Conservation (phyloP, 805 yeast species). For the Groenewaldozyma salmanticensis region DNA sequence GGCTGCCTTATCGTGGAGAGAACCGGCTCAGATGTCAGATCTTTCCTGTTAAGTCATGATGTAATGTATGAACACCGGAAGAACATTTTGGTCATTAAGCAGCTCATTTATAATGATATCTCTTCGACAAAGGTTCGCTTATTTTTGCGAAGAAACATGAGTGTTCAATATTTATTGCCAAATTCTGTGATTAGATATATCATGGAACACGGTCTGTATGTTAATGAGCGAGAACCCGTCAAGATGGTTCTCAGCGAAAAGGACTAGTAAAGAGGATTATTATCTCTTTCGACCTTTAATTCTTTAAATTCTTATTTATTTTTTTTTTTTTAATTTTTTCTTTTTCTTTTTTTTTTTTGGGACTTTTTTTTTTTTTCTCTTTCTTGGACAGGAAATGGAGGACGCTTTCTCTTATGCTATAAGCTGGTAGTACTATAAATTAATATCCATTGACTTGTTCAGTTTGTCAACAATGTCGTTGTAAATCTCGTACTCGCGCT, state of each 20-base stretch:
- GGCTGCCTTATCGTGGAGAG: constrained; percentile 96
- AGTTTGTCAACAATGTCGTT: constrained; percentile 8
- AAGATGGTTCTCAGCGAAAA: constrained; percentile 52
- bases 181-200: constrained; percentile 91
- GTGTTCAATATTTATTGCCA: constrained; percentile 89
- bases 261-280: constrained; percentile 6
- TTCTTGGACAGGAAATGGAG: too few species aligned
- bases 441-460: constrained; percentile 26
- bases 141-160: constrained; percentile 90
- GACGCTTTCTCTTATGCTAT: too few species aligned
- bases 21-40: constrained; percentile 92
- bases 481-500: constrained; percentile 24
- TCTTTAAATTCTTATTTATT: not conserved
- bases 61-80: constrained; percentile 94
- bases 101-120: constrained; percentile 92
- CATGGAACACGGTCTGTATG: constrained; percentile 81
- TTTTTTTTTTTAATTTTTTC: not conserved
- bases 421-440: constrained; percentile 9
- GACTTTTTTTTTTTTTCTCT: too few species aligned
- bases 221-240: constrained; percentile 85
- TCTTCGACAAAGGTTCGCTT: constrained; percentile 89
- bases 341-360: not conserved
- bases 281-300: not conserved
- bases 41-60: constrained; percentile 85
- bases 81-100: constrained; percentile 89